Evolutionary conservation across 1,139 yeast genomes (phyloP), one percentile per base, ranked within the genome.

Genomic region (Casaregolazyma lundiana): DNA sequence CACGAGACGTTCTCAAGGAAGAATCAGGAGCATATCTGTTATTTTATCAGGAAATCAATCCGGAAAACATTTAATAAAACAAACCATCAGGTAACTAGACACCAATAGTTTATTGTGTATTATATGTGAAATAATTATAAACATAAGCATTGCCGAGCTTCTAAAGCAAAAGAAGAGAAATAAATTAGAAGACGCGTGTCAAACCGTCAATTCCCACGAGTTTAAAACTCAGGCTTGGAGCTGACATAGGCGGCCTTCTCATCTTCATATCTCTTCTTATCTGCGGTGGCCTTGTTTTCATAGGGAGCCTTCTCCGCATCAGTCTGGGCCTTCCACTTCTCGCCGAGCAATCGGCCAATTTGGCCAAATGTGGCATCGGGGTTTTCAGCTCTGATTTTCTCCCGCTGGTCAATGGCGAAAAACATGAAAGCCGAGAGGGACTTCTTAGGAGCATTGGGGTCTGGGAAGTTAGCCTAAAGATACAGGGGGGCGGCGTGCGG

Each of bases 391-490:
- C 95, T 80, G 60, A 92, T 96, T 57, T 81, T 79, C 70, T 90
- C 97, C 76, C 97, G 89, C 80, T 86, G 85, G 65, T 89, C 97
- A 66, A 88, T 89, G 62, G 98, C 97, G 66, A 90, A 92, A 79
- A 86, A 90, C 97, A 92, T 90, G 81, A 92, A 92, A 48, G 97
- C 97, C 53, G 97, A 88, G 67, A 92, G 76, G 34, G 97, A 88
- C 72, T 97, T 84, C 87, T 92, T 92, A 69, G 98, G 98, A 56
- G 98, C 98, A 71, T 90, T 90, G 74, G 97, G 97, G 72, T 92
- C 97, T 71, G 35, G 30, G 17, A 24, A 20, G 43, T 13, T 41
- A 21, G 17, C 6, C 20, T 26, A 22, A 21, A n/a, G n/a, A n/a
- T n/a, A n/a, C 5, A 6, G 16, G 17, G 15, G 8, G 11, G 19